Conservation (phyloP, 2,329 filamentous ascomycete species). For the Metarhizium robertsii region DNA sequence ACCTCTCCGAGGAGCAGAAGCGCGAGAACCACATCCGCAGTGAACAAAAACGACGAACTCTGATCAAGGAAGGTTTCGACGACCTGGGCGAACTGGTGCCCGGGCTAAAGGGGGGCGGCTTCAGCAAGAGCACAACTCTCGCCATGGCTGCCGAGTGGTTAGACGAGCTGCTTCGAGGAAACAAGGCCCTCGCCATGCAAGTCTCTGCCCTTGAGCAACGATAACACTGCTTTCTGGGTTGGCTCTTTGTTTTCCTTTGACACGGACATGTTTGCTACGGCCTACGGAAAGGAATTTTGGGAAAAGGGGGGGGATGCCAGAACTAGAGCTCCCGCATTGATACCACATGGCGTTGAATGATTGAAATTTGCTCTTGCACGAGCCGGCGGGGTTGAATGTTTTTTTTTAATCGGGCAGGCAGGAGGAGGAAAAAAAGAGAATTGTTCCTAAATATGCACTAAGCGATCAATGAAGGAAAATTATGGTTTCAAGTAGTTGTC, state of each 20-base stretch:
- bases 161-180: constrained; percentile 62
- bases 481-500: neutral
- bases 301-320: neutral
- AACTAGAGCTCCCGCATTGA: neutral
- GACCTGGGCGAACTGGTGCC: constrained; percentile 72
- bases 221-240: neutral
- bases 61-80: constrained; percentile 76
- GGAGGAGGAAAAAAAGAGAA: neutral
- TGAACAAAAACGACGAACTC: constrained; percentile 74
- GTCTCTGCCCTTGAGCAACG: neutral
- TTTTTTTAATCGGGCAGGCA: neutral
- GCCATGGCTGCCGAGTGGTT: constrained; percentile 69
- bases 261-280: neutral
- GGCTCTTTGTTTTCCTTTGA: neutral
- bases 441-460: neutral
- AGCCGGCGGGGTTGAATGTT: neutral
- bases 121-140: constrained; percentile 77
- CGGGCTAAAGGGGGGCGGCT: constrained; percentile 60
- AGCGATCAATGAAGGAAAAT: neutral
- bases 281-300: neutral
- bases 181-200: constrained; percentile 41
- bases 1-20: constrained; percentile 74
- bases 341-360: neutral
- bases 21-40: constrained; percentile 79
- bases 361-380: neutral